Percentiles rank a stretch among this genome's conserved stretches.
phyloP scores from a whole-genome alignment of 371 early-diverging fungal genomes.

The Mortierella sp. region DNA sequence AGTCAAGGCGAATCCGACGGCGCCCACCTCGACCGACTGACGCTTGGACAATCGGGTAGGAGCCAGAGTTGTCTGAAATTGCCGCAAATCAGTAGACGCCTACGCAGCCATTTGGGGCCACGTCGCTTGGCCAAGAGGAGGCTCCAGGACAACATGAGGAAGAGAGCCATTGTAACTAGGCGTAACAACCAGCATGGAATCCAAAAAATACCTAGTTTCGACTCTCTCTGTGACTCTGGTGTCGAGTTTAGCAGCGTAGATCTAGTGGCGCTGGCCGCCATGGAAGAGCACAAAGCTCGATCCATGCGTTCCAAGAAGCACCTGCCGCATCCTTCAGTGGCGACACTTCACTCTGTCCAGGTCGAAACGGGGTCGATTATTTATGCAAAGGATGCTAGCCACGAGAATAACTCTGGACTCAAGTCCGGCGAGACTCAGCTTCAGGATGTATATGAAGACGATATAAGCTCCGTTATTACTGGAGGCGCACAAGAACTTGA shows the following conservation, averaged over 20 bases:
- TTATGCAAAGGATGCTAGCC: background rate
- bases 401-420: background rate
- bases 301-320: constrained; percentile 15
- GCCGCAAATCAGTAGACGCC: background rate
- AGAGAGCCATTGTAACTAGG: background rate
- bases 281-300: constrained; percentile 27
- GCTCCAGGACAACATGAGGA: constrained; percentile 1
- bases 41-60: constrained; percentile 1
- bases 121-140: background rate
- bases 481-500: background rate
- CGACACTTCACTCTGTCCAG: constrained; percentile 31
- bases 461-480: background rate
- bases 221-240: constrained; percentile 32
- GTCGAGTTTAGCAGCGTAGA: constrained; percentile 30
- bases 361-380: constrained; percentile 30
- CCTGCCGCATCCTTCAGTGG: constrained; percentile 21
- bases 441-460: background rate
- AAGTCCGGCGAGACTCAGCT: too few relatives aligned
- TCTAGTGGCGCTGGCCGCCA: constrained; percentile 16
- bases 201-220: constrained; percentile 10
- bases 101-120: background rate
- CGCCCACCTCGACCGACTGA: background rate
- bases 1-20: background rate
- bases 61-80: too few relatives aligned
- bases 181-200: background rate